phyloP scores from a whole-genome alignment of 306 rosid species.

The Crotalaria pallida region DNA sequence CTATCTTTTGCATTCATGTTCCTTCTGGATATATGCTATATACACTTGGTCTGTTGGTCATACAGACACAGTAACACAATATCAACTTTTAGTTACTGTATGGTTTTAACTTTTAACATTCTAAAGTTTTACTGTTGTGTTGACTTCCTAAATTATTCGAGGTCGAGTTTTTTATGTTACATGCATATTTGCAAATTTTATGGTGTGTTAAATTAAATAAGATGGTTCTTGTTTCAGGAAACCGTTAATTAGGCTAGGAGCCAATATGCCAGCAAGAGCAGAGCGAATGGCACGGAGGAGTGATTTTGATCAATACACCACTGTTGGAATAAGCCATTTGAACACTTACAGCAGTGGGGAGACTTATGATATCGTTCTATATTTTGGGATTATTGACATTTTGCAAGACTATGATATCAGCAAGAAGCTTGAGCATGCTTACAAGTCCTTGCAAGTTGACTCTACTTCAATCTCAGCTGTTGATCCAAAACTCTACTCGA shows the following conservation, averaged over 20 bases:
- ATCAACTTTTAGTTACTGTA: background rate
- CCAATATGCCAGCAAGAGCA: slow-evolving; percentile 97
- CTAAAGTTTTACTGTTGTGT: slow-evolving; percentile 1
- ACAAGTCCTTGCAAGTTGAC: slow-evolving; percentile 90
- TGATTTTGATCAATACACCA: slow-evolving; percentile 84
- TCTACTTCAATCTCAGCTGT: slow-evolving; percentile 89
- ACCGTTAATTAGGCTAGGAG: slow-evolving; percentile 87
- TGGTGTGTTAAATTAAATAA: background rate
- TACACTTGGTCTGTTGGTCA: background rate
- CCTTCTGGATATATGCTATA: background rate
- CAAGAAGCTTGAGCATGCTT: slow-evolving; percentile 95
- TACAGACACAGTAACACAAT: background rate
- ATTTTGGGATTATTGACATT: slow-evolving; percentile 94
- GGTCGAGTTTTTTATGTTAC: background rate
- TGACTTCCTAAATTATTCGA: background rate
- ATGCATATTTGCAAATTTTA: background rate
- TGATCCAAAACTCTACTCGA: slow-evolving; percentile 94
- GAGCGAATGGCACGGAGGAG: slow-evolving; percentile 82
- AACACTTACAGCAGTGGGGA: slow-evolving; percentile 78
- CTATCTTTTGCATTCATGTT: background rate
- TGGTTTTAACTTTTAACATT: background rate
- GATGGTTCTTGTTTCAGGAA: slow-evolving; percentile 52
- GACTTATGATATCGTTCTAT: slow-evolving; percentile 69
- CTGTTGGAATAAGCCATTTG: slow-evolving; percentile 69
- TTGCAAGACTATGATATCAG: slow-evolving; percentile 94